phyloP scores from a whole-genome alignment of 805 yeast species.

The Candida peoriensis region DNA sequence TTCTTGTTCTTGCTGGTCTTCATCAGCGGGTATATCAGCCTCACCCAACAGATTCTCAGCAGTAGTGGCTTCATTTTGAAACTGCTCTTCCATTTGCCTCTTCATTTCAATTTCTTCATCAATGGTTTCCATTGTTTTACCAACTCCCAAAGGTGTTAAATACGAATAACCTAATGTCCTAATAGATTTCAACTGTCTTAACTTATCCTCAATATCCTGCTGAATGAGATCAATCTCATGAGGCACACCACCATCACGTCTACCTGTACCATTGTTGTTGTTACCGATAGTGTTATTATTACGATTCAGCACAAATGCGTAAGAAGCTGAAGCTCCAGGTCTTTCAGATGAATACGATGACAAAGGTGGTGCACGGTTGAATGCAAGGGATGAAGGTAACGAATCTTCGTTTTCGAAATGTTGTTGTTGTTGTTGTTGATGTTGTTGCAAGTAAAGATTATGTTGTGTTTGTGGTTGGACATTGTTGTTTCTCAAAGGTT shows the following conservation, averaged over 20 bases:
- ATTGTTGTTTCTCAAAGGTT: too few species aligned
- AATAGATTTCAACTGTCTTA: constrained; percentile 25
- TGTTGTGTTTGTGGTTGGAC: constrained; percentile 8
- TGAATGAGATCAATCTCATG: constrained; percentile 4
- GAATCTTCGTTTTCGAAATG: constrained; percentile 4
- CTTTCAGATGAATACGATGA: constrained; percentile 48
- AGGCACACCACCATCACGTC: too few species aligned
- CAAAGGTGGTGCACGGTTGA: constrained; percentile 44
- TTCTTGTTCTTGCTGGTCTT: constrained; percentile 1
- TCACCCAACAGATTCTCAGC: constrained; percentile 28
- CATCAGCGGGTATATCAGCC: constrained; percentile 13
- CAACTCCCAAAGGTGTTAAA: constrained; percentile 55
- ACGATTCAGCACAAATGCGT: neutral
- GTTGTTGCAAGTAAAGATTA: neutral
- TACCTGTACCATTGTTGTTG: too few species aligned
- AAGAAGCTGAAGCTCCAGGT: constrained; percentile 34
- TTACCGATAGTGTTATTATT: too few species aligned
- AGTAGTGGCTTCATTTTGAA: constrained; percentile 18
- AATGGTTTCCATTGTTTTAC: constrained; percentile 44
- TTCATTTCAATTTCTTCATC: constrained; percentile 25
- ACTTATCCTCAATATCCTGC: constrained; percentile 10
- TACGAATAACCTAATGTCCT: constrained; percentile 42
- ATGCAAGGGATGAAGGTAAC: too few species aligned
- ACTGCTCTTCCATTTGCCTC: constrained; percentile 24
- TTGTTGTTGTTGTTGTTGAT: neutral